These are phyloP conservation scores for Phaeoacremonium minimum DNA, from an alignment of 2,329 filamentous ascomycete species.

Conservation along the genomic window DNA sequence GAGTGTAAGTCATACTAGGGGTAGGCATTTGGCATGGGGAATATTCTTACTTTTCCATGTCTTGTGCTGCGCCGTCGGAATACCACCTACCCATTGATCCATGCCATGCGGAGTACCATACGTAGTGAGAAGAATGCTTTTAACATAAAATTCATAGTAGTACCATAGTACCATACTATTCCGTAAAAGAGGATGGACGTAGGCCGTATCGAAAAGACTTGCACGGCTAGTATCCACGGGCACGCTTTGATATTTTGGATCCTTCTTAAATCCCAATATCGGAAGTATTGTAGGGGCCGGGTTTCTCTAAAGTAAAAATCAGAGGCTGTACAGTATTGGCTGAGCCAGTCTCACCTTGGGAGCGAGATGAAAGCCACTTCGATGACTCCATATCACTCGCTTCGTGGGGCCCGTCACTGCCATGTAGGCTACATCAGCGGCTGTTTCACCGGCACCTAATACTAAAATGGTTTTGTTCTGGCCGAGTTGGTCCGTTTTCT, in stretches of 20 bases:
- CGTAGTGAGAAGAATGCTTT: slow-evolving; percentile 34
- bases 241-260: too few relatives aligned
- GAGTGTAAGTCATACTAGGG: too few relatives aligned
- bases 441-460: slow-evolving; percentile 31
- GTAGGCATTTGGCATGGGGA: too few relatives aligned
- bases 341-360: slow-evolving; percentile 25
- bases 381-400: slow-evolving; percentile 29
- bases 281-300: too few relatives aligned
- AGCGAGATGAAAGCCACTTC: slow-evolving; percentile 29
- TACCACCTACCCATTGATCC: slow-evolving; percentile 43
- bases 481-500: slow-evolving; percentile 25
- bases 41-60: too few relatives aligned
- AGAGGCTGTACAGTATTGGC: too few relatives aligned
- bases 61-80: too few relatives aligned
- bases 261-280: too few relatives aligned
- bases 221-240: slow-evolving; percentile 41
- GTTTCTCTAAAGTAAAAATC: too few relatives aligned
- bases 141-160: slow-evolving; percentile 41
- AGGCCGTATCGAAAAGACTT: slow-evolving; percentile 47
- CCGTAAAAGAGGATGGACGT: slow-evolving; percentile 40
- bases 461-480: slow-evolving; percentile 26
- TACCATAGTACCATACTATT: slow-evolving; percentile 36
- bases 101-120: slow-evolving; percentile 39
- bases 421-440: slow-evolving; percentile 27
- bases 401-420: slow-evolving; percentile 28